These are phyloP conservation scores for Karstenula rhodostoma DNA, from an alignment of 2,329 filamentous ascomycete genomes.

Conservation along the genomic window DNA sequence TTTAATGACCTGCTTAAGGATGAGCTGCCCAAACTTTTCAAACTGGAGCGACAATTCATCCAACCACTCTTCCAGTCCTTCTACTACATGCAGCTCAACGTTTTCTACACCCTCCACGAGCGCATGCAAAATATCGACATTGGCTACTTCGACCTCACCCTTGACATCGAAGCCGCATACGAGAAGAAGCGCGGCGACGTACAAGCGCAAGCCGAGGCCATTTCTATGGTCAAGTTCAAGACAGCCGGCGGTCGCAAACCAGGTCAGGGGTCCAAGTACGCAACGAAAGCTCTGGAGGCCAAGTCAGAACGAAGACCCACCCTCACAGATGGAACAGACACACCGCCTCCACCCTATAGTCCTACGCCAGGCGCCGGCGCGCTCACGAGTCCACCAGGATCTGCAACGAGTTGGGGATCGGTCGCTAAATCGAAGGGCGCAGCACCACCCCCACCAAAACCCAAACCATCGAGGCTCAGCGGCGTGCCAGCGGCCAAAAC, in stretches of 20 bases:
- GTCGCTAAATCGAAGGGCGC: slow-evolving; percentile 58
- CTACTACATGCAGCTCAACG: slow-evolving; percentile 99
- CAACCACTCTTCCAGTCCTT: slow-evolving; percentile 97
- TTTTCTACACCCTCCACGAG: slow-evolving; percentile 98
- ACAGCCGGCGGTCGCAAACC: slow-evolving; percentile 72
- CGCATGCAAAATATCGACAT: slow-evolving; percentile 98
- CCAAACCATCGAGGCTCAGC: slow-evolving; percentile 75
- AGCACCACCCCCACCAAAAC: slow-evolving; percentile 60
- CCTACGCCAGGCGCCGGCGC: slow-evolving; percentile 35
- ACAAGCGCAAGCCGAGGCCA: slow-evolving; percentile 81
- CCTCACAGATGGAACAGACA: slow-evolving; percentile 42
- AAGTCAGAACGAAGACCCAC: slow-evolving; percentile 43
- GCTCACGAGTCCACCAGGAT: slow-evolving; percentile 38
- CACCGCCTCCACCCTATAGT: slow-evolving; percentile 52
- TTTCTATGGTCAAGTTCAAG: slow-evolving; percentile 91
- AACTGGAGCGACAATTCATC: slow-evolving; percentile 92
- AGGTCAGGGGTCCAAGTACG: slow-evolving; percentile 48
- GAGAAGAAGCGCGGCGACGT: slow-evolving; percentile 87
- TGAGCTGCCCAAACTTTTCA: slow-evolving; percentile 90
- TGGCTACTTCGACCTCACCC: slow-evolving; percentile 92
- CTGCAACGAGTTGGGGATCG: slow-evolving; percentile 52
- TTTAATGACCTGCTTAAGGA: slow-evolving; percentile 98
- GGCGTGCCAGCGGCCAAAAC: slow-evolving; percentile 73
- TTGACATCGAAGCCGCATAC: slow-evolving; percentile 92
- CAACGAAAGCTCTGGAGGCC: slow-evolving; percentile 48